phyloP scores from a whole-genome alignment of 2,329 filamentous ascomycete genomes.

The Cytospora piceae region DNA sequence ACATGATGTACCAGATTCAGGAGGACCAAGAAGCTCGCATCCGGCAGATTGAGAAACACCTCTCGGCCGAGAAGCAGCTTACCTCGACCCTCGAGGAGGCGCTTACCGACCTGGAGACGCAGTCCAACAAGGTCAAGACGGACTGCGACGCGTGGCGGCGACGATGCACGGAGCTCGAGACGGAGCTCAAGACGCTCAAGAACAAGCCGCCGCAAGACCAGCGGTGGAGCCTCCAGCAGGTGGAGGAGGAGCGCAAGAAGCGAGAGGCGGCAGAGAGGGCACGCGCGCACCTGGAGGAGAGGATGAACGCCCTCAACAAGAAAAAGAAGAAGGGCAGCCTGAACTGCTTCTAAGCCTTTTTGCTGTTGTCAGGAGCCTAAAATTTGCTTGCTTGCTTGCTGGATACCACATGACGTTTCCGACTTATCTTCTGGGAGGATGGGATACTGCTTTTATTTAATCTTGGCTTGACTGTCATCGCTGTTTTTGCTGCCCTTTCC shows the following conservation, averaged over 20 bases:
- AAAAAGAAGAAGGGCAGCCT: conserved; percentile 94
- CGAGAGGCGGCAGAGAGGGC: conserved; percentile 88
- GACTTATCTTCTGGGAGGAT: conserved; percentile 15
- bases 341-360: conserved; percentile 82
- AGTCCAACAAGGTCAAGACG: conserved; percentile 87
- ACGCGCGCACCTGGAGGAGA: conserved; percentile 85
- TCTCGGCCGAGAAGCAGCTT: conserved; percentile 93
- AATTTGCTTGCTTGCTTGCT: conserved; percentile 4
- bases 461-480: not conserved
- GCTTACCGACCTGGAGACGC: conserved; percentile 87
- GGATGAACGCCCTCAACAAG: conserved; percentile 87
- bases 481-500: conserved; percentile 12
- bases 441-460: conserved; percentile 3
- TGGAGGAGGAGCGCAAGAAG: conserved; percentile 96
- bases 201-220: conserved; percentile 58
- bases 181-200: conserved; percentile 69
- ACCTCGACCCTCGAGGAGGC: conserved; percentile 95
- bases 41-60: conserved; percentile 93
- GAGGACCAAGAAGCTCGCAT: conserved; percentile 97
- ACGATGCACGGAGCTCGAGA: conserved; percentile 76
- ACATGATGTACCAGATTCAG: conserved; percentile 78
- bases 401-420: conserved; percentile 19
- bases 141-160: conserved; percentile 92
- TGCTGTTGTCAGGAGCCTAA: not conserved
- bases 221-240: conserved; percentile 78